Evolutionary conservation across 108 stramenopile genomes (phyloP).

Genomic region (Hondaea fermentalgiana): DNA sequence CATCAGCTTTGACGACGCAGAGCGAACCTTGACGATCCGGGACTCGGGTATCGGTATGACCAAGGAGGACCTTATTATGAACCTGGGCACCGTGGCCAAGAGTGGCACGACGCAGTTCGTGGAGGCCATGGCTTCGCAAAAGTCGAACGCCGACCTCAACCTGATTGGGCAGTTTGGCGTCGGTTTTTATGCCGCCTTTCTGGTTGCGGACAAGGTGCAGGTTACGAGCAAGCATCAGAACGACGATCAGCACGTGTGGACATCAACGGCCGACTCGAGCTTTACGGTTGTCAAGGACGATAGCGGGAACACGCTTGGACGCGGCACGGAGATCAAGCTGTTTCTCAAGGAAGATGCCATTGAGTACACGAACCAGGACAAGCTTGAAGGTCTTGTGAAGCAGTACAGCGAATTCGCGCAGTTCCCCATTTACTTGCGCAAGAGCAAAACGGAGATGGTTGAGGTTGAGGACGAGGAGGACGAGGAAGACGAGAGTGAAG

Average conservation of each 20-base stretch:
- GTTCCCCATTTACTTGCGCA: slow-evolving; percentile 86
- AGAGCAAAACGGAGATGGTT: slow-evolving; percentile 61
- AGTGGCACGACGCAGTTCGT: slow-evolving; percentile 97
- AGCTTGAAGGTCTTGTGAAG: slow-evolving; percentile 44
- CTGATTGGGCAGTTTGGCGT: slow-evolving; percentile 99
- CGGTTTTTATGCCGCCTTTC: slow-evolving; percentile 93
- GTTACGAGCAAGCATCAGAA: slow-evolving; percentile 86
- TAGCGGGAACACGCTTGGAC: slow-evolving; percentile 83
- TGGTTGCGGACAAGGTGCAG: slow-evolving; percentile 79
- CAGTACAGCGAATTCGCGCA: slow-evolving; percentile 99
- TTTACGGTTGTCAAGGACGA: slow-evolving; percentile 88
- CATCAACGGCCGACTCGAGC: slow-evolving; percentile 73
- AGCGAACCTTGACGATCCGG: slow-evolving; percentile 79
- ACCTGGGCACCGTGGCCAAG: slow-evolving; percentile 98
- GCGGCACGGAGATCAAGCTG: slow-evolving; percentile 98
- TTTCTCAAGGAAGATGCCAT: slow-evolving; percentile 89
- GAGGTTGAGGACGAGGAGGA: slow-evolving; percentile 52
- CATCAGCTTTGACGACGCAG: slow-evolving; percentile 78
- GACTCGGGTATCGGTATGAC: slow-evolving; percentile 99
- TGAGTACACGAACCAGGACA: slow-evolving; percentile 34
- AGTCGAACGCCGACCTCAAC: slow-evolving; percentile 49
- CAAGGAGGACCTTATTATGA: slow-evolving; percentile 76
- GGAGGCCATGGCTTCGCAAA: slow-evolving; percentile 61
- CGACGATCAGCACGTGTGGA: slow-evolving; percentile 93
- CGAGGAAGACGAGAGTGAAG: slow-evolving; percentile 35